A percentile compares a stretch with the other conserved stretches of the same genome.
phyloP scores from a whole-genome alignment of 495 filamentous ascomycete genomes.

The Xanthoparmelia taractica region DNA sequence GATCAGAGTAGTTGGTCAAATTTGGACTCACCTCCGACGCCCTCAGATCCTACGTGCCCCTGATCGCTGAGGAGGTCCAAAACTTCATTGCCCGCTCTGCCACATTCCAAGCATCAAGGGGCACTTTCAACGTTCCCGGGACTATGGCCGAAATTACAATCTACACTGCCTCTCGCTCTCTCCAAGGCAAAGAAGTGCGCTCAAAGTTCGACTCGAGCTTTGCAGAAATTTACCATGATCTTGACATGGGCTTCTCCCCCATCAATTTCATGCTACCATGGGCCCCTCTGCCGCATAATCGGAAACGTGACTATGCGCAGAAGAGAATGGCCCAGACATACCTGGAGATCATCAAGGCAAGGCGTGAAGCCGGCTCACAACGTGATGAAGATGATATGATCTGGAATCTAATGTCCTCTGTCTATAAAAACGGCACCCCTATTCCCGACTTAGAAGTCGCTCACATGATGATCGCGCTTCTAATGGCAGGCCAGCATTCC shows the following conservation, averaged over 20 bases:
- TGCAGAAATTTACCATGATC: constrained; percentile 69
- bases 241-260: constrained; percentile 76
- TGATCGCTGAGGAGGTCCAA: constrained; percentile 68
- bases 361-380: constrained; percentile 44
- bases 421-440: constrained; percentile 63
- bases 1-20: constrained; percentile 67
- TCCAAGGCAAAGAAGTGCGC: constrained; percentile 76
- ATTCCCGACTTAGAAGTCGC: constrained; percentile 76
- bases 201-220: constrained; percentile 65
- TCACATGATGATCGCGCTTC: constrained; percentile 85
- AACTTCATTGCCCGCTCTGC: constrained; percentile 58
- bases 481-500: constrained; percentile 87
- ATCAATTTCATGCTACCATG: constrained; percentile 83
- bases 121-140: constrained; percentile 54
- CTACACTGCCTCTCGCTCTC: constrained; percentile 70
- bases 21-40: constrained; percentile 70
- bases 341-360: constrained; percentile 63
- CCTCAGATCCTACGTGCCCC: constrained; percentile 67
- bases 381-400: constrained; percentile 63
- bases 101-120: constrained; percentile 59
- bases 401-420: constrained; percentile 70
- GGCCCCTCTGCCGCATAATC: constrained; percentile 80
- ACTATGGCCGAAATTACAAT: constrained; percentile 80
- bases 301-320: constrained; percentile 68
- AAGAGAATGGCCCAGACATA: constrained; percentile 67